Evolutionary conservation across 2,329 filamentous ascomycete genomes (phyloP).

Genomic region (Trematosphaeria pertusa): DNA sequence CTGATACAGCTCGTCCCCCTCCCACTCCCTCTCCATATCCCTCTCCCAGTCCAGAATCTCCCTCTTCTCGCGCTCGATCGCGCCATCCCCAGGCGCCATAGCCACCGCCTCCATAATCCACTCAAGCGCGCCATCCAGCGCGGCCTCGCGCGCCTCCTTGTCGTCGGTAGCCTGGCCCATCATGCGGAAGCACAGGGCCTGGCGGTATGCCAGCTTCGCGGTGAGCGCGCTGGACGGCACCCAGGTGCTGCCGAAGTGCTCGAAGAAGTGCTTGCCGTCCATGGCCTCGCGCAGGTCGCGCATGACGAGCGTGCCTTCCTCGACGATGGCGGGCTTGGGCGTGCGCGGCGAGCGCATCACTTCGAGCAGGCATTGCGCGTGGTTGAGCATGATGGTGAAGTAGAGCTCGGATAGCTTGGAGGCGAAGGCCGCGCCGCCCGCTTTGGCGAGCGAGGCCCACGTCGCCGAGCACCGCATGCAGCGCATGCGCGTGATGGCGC

Average conservation of each 20-base stretch:
- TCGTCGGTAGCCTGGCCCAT: neutral
- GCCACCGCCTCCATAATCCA: neutral
- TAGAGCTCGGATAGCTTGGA: slow-evolving; percentile 1
- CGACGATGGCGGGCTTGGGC: neutral
- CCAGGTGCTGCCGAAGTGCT: neutral
- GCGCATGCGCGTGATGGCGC: neutral
- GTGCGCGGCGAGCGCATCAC: neutral
- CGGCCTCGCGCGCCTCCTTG: neutral
- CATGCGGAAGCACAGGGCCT: neutral
- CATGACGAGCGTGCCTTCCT: neutral
- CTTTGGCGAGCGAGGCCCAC: neutral
- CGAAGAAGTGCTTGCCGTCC: neutral
- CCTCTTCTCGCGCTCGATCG: neutral
- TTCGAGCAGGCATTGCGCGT: neutral
- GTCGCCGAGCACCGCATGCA: neutral
- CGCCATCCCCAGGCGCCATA: neutral
- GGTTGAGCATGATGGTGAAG: slow-evolving; percentile 1
- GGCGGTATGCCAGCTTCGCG: neutral
- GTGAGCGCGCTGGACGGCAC: neutral
- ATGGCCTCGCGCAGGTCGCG: neutral
- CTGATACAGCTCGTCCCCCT: too few relatives aligned
- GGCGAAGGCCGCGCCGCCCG: slow-evolving; percentile 1
- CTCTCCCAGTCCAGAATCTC: neutral
- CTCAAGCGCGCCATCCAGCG: neutral
- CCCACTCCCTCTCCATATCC: too few relatives aligned